A percentile compares a stretch with the other conserved stretches of the same genome.
These are phyloP conservation scores for Geosmithia morbida DNA, from an alignment of 2,329 filamentous ascomycete species.

Conservation along the genomic window DNA sequence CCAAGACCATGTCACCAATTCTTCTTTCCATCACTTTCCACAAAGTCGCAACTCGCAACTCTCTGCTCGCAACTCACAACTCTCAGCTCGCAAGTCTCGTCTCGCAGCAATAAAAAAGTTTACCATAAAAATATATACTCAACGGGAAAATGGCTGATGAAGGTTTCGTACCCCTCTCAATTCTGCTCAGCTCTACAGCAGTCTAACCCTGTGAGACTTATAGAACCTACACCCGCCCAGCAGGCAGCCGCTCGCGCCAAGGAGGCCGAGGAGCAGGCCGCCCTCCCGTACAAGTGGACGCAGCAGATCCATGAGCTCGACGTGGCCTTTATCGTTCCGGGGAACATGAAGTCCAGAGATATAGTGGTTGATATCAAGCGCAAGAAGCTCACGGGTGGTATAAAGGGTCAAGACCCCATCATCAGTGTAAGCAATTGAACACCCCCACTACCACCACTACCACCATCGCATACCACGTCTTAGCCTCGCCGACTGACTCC, in stretches of 20 bases:
- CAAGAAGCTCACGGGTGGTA: slow-evolving; percentile 58
- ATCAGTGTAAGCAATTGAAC: slow-evolving; percentile 32
- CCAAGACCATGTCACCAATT: slow-evolving; percentile 2
- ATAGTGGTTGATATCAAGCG: slow-evolving; percentile 74
- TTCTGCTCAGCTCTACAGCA: background rate
- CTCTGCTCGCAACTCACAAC: too few species aligned
- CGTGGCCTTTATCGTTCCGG: slow-evolving; percentile 62
- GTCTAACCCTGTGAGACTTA: slow-evolving; percentile 18
- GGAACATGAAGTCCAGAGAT: slow-evolving; percentile 73
- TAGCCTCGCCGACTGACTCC: too few species aligned
- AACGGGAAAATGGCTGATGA: slow-evolving; percentile 5
- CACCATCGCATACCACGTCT: background rate
- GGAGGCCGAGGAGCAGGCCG: slow-evolving; percentile 76
- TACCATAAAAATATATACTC: too few species aligned
- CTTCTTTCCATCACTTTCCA: background rate
- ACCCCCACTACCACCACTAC: slow-evolving; percentile 25
- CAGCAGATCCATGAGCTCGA: slow-evolving; percentile 87
- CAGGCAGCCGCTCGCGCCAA: slow-evolving; percentile 47
- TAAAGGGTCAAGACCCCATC: slow-evolving; percentile 81
- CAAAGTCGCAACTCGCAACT: background rate
- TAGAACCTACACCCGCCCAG: slow-evolving; percentile 40
- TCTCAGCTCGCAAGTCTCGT: too few species aligned
- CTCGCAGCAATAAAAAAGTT: too few species aligned
- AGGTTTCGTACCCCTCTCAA: background rate
- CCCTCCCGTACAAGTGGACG: slow-evolving; percentile 92